A percentile compares a stretch with the other conserved stretches of the same genome.
Evolutionary conservation across 2,329 filamentous ascomycete species (phyloP).

Genomic region (Bipolaris cookei): DNA sequence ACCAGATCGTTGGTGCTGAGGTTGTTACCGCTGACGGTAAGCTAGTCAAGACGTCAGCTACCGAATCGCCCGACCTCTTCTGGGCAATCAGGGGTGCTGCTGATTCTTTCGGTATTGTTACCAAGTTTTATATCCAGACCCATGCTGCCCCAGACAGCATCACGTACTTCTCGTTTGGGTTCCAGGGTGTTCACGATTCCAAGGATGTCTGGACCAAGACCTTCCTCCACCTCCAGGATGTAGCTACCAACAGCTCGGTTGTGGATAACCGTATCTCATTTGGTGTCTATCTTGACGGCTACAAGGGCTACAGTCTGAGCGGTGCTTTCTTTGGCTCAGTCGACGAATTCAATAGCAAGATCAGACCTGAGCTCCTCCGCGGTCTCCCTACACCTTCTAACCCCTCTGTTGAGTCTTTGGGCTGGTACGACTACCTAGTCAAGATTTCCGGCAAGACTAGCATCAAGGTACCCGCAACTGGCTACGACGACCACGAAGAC

Average conservation of each 20-base stretch:
- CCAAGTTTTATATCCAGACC: conserved; percentile 47
- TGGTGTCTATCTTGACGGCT: conserved; percentile 51
- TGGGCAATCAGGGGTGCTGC: conserved; percentile 53
- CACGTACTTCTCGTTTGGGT: conserved; percentile 39
- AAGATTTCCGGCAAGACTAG: conserved; percentile 46
- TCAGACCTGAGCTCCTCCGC: conserved; percentile 50
- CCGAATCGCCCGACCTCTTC: conserved; percentile 50
- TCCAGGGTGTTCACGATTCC: conserved; percentile 33
- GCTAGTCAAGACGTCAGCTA: conserved; percentile 43
- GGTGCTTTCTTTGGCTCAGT: conserved; percentile 52
- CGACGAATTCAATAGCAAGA: conserved; percentile 47
- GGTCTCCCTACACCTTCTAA: conserved; percentile 39
- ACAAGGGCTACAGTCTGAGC: conserved; percentile 42
- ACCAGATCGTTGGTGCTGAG: conserved; percentile 44
- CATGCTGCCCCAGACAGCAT: conserved; percentile 35
- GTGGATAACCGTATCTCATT: conserved; percentile 52
- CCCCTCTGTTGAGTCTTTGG: conserved; percentile 32
- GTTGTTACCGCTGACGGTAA: conserved; percentile 51
- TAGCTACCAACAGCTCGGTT: conserved; percentile 49
- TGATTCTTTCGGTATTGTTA: conserved; percentile 51
- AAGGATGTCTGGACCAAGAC: conserved; percentile 45
- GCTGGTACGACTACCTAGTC: conserved; percentile 51
- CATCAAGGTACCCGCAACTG: conserved; percentile 39
- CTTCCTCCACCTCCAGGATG: conserved; percentile 52
- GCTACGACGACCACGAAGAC: conserved; percentile 48